Percentiles rank a stretch among this genome's conserved stretches.
phyloP scores from a whole-genome alignment of 345 rosid genomes.

The Arabis hirsuta region DNA sequence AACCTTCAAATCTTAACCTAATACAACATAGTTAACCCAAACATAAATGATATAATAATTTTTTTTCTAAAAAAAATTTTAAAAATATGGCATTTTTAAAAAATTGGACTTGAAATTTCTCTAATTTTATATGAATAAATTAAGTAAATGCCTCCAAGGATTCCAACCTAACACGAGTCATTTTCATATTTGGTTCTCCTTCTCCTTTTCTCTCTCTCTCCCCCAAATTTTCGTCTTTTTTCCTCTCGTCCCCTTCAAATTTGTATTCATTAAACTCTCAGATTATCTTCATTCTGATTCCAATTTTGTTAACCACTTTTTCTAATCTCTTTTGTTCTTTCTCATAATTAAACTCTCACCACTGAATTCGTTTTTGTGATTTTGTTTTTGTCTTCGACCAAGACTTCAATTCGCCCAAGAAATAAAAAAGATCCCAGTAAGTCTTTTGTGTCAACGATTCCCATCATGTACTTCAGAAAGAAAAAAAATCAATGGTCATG shows the following conservation, averaged over 20 bases:
- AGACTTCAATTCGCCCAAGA: neutral
- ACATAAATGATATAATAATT: too few species aligned
- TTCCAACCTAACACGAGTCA: neutral
- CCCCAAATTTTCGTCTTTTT: neutral
- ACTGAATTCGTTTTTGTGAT: neutral
- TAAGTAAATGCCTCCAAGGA: neutral
- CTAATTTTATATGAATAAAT: too few species aligned
- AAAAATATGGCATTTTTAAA: too few species aligned
- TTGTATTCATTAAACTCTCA: neutral
- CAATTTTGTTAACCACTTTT: neutral
- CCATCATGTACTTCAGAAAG: neutral
- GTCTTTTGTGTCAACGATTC: neutral
- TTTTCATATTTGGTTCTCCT: conserved; percentile 2
- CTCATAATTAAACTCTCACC: too few species aligned
- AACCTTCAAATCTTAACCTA: too few species aligned
- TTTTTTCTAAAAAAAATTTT: too few species aligned
- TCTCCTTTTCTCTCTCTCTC: neutral
- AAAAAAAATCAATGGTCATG: neutral
- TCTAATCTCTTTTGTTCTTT: neutral
- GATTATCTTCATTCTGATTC: neutral
- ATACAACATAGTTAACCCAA: too few species aligned
- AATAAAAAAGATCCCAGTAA: conserved; percentile 1
- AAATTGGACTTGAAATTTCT: too few species aligned
- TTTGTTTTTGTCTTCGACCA: neutral
- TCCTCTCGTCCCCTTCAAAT: neutral